Conservation (phyloP, 2,329 filamentous ascomycete genomes). For the Talaromyces sp. region DNA sequence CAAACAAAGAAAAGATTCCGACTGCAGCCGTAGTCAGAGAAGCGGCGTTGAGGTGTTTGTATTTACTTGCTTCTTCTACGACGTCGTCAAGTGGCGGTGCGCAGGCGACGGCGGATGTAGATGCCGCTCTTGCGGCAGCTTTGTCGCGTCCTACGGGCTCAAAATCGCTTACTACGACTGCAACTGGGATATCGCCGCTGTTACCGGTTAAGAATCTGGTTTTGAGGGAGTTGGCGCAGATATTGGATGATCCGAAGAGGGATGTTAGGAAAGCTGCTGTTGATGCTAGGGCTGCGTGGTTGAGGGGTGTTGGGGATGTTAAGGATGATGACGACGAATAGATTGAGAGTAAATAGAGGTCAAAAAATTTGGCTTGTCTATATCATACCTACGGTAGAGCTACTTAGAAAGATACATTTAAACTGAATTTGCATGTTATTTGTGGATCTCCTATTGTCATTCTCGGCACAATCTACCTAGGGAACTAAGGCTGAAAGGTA, state of each 20-base stretch:
- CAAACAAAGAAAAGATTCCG: constrained; percentile 15
- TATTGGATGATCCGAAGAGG: constrained; percentile 59
- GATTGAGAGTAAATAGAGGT: neutral
- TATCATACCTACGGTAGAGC: neutral
- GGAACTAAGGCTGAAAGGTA: no score
- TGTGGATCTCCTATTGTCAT: no score
- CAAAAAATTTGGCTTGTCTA: neutral
- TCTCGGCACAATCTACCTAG: no score
- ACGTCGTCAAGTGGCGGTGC: neutral
- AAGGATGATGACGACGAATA: constrained; percentile 47
- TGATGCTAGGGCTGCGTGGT: constrained; percentile 56
- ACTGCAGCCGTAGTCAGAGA: constrained; percentile 25
- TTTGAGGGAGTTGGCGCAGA: constrained; percentile 49
- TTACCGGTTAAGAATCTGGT: constrained; percentile 55
- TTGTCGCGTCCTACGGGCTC: constrained; percentile 9
- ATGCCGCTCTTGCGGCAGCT: constrained; percentile 7
- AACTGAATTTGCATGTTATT: neutral
- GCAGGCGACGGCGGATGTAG: constrained; percentile 5
- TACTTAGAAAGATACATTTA: neutral
- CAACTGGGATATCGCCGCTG: constrained; percentile 40
- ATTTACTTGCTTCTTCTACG: constrained; percentile 30
- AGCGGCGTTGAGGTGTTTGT: constrained; percentile 35
- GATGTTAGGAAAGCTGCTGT: constrained; percentile 60
- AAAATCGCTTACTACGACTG: constrained; percentile 1
- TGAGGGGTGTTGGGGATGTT: constrained; percentile 54